Evolutionary conservation across 2,329 filamentous ascomycete species (phyloP).

Genomic region (Cercospora nicotianae): DNA sequence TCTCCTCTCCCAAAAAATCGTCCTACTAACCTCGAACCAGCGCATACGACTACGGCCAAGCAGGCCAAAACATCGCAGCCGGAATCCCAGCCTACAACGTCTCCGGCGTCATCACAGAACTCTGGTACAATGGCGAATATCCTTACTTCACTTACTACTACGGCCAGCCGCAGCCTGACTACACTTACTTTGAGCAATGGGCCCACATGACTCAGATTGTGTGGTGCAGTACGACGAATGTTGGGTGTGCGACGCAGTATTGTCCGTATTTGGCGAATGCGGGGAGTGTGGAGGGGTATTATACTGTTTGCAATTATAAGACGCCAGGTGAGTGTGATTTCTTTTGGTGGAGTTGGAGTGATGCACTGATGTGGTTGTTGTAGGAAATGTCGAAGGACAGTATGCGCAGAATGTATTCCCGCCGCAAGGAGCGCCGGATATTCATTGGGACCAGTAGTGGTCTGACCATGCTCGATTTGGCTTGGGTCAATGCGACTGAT

Average conservation of each 20-base stretch:
- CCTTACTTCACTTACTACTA: slow-evolving; percentile 56
- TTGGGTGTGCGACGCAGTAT: slow-evolving; percentile 63
- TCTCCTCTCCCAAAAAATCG: slow-evolving; percentile 24
- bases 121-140: slow-evolving; percentile 87
- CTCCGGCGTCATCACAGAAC: slow-evolving; percentile 68
- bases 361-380: background rate
- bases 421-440: background rate
- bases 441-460: slow-evolving; percentile 12
- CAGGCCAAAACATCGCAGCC: slow-evolving; percentile 86
- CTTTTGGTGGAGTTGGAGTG: background rate
- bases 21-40: slow-evolving; percentile 58
- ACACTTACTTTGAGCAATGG: slow-evolving; percentile 62
- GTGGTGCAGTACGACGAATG: slow-evolving; percentile 62
- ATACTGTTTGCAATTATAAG: slow-evolving; percentile 86
- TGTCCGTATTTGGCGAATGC: slow-evolving; percentile 56
- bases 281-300: slow-evolving; percentile 54
- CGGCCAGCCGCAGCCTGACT: slow-evolving; percentile 59
- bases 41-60: slow-evolving; percentile 9
- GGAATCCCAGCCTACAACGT: slow-evolving; percentile 58
- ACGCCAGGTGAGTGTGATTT: slow-evolving; percentile 61
- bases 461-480: too few species aligned
- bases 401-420: slow-evolving; percentile 6
- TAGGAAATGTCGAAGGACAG: slow-evolving; percentile 19
- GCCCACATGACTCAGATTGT: slow-evolving; percentile 77
- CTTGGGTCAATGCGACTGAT: too few species aligned